Base-by-base conservation (phyloP, 2,329 filamentous ascomycete species). In the Xylariaceae sp. region DNA sequence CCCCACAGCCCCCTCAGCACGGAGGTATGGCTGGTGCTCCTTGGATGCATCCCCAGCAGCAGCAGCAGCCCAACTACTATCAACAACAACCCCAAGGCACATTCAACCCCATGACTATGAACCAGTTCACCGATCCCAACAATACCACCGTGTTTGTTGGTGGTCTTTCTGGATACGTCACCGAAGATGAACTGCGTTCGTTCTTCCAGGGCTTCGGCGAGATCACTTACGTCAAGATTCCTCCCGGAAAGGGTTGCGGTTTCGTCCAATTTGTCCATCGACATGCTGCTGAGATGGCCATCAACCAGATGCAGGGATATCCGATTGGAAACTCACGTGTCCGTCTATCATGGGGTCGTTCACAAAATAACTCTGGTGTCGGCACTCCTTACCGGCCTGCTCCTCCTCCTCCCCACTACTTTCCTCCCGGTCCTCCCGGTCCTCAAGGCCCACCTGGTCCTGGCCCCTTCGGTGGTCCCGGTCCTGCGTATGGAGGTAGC, bases 221-320 rank as follows among this genome's bases (percentile, higher is more conserved):
- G 71, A 99, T 99, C 68, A 99, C 94, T 63, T 99, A 99, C 70
- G 94, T 99, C 76, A 99, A 99, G 85, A 99, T 99, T 52, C 94
- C 94, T 47, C 92, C 94, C 58, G 94, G 94, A 75, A 99, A 99
- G 82, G 94, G 94, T 61, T 99, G 94, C 66, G 94, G 94, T 51
- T 99, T 99, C 68, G 94, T 99, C 52, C 94, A 99, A 73, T 99
- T 99, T 63, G 94, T 99, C 49, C 94, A 99, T 76, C 90, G 94
- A 59, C 94, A 99, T 66, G 94, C 94, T 46, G 94, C 94, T 12
- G 94, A 99, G 76, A 99, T 99, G 94, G 94, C 94, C 61, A 99
- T 99, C 81, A 99, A 99, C 76, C 94, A 99, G 75, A 99, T 99
- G 94, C 94, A 99, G 75, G 94, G 94, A 54, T 99, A 99, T 70